A percentile compares a stretch with the other conserved stretches of the same genome.
These are phyloP conservation scores for Paramecium octaurelia DNA, from an alignment of 73 alveolate species.

Conservation along the genomic window DNA sequence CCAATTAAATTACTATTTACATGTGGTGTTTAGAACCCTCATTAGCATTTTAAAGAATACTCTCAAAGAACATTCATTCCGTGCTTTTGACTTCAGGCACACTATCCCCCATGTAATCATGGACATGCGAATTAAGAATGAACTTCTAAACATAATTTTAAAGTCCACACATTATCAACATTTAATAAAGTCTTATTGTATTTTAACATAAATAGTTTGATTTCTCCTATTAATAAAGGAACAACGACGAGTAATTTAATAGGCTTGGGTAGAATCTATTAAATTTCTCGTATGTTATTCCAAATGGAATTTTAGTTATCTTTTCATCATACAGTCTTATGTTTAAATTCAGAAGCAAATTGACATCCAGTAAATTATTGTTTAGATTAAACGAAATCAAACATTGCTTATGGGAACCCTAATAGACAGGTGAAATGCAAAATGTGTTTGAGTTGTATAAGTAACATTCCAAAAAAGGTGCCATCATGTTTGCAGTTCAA, in stretches of 20 bases:
- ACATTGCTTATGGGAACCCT: constrained; percentile 84
- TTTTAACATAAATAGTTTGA: constrained; percentile 71
- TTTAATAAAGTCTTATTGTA: constrained; percentile 73
- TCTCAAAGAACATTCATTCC: constrained; percentile 57
- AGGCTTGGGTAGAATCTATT: constrained; percentile 79
- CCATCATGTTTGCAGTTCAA: constrained; percentile 87
- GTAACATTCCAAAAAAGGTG: constrained; percentile 76
- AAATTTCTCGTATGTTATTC: constrained; percentile 73
- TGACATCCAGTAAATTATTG: constrained; percentile 73
- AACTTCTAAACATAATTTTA: constrained; percentile 77
- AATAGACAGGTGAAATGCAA: constrained; percentile 70
- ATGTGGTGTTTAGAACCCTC: constrained; percentile 96
- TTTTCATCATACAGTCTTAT: constrained; percentile 88
- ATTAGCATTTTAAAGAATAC: constrained; percentile 79
- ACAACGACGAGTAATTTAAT: constrained; percentile 68
- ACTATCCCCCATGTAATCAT: constrained; percentile 86
- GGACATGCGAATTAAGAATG: constrained; percentile 85
- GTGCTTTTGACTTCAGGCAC: constrained; percentile 94
- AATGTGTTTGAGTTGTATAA: constrained; percentile 23
- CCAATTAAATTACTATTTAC: constrained; percentile 59
- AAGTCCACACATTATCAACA: constrained; percentile 88
- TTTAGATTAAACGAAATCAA: constrained; percentile 73
- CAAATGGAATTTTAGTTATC: constrained; percentile 94
- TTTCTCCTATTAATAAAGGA: constrained; percentile 77
- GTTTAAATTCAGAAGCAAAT: constrained; percentile 73